Evolutionary conservation across 805 yeast species (phyloP).

Genomic region (Cyberlindnera maritima): DNA sequence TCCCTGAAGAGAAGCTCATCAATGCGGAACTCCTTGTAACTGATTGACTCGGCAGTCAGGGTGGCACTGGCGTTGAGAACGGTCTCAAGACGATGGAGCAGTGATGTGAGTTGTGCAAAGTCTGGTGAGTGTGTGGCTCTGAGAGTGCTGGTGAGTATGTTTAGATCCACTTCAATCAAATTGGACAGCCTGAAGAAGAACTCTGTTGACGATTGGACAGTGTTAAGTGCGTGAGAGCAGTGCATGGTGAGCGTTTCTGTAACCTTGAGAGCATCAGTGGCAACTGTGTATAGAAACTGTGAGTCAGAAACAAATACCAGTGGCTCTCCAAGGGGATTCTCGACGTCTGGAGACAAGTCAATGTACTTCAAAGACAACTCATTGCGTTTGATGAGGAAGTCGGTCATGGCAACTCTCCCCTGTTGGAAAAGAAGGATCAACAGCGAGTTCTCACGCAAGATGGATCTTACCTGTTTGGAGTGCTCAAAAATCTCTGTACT

Average conservation of each 20-base stretch:
- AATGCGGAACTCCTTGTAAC: constrained; percentile 3
- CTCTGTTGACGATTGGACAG: constrained; percentile 8
- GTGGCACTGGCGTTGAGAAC: background rate
- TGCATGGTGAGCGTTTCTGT: constrained; percentile 6
- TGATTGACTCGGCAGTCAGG: constrained; percentile 3
- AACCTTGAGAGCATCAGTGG: constrained; percentile 5
- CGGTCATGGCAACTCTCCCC: background rate
- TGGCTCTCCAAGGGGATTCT: background rate
- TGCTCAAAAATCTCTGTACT: background rate
- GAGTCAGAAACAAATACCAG: background rate
- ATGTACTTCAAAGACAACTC: constrained; percentile 6
- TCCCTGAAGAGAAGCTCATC: background rate
- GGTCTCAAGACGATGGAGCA: background rate
- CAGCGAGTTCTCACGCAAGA: constrained; percentile 4
- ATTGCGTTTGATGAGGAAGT: constrained; percentile 10
- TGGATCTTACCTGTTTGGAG: constrained; percentile 2
- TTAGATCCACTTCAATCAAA: background rate
- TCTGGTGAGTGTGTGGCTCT: background rate
- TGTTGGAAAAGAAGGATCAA: constrained; percentile 4
- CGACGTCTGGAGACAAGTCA: background rate
- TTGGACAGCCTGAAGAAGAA: constrained; percentile 10
- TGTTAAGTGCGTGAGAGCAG: constrained; percentile 3
- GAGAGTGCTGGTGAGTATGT: background rate
- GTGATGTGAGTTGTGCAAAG: background rate
- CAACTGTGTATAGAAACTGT: constrained; percentile 5